These are phyloP conservation scores for Akanthomyces uredinophilus DNA, from an alignment of 2,329 filamentous ascomycete genomes.

Conservation along the genomic window DNA sequence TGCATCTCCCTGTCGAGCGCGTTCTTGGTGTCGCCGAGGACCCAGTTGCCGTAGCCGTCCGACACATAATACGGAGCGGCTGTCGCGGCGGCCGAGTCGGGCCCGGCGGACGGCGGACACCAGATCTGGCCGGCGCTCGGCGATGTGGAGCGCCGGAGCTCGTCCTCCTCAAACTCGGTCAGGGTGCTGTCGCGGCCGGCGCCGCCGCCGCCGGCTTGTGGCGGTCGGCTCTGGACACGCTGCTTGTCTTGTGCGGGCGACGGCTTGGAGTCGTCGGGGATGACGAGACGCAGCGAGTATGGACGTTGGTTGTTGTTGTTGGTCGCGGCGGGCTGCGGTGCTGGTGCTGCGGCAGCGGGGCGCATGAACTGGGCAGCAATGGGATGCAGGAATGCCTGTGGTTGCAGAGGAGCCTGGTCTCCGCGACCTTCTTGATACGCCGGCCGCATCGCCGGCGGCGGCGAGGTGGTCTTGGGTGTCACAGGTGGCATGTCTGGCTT, in stretches of 20 bases:
- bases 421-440: background rate
- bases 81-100: conserved; percentile 32
- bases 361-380: conserved; percentile 18
- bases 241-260: conserved; percentile 11
- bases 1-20: conserved; percentile 10
- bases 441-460: background rate
- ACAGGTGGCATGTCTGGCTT: conserved; percentile 37
- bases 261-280: conserved; percentile 15
- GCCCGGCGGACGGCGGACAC: conserved; percentile 41
- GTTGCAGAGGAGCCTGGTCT: conserved; percentile 15
- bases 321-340: background rate
- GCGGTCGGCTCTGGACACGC: background rate
- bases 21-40: conserved; percentile 37
- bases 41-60: conserved; percentile 51
- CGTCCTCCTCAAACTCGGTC: conserved; percentile 50
- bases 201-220: background rate
- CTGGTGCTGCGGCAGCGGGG: background rate
- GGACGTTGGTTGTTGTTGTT: background rate
- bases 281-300: background rate
- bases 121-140: conserved; percentile 41
- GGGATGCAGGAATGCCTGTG: background rate
- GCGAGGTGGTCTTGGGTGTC: conserved; percentile 1
- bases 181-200: conserved; percentile 38
- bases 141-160: conserved; percentile 29
- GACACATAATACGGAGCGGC: conserved; percentile 36